phyloP scores from a whole-genome alignment of 169 alveolate species.

The Eimeria necatrix region DNA sequence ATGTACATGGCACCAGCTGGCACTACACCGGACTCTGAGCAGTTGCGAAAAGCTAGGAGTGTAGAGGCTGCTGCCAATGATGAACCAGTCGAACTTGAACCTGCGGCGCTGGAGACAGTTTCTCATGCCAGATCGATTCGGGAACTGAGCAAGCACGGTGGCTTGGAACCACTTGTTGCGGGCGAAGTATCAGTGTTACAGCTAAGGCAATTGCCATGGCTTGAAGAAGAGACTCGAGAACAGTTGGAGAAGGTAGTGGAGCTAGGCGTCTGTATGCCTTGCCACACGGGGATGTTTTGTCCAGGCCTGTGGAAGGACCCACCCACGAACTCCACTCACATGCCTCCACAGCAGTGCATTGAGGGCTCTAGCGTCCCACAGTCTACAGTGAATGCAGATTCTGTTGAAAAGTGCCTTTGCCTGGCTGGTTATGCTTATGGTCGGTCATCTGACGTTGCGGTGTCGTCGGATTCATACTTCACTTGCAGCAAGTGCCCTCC shows the following conservation, averaged over 20 bases:
- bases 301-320: conserved; percentile 83
- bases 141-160: conserved; percentile 60
- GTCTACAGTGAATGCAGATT: conserved; percentile 79
- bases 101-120: conserved; percentile 68
- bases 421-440: conserved; percentile 78
- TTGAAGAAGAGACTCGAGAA: conserved; percentile 66
- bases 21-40: conserved; percentile 10
- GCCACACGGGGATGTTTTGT: conserved; percentile 79
- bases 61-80: background rate
- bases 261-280: conserved; percentile 75
- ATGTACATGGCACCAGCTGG: conserved; percentile 76
- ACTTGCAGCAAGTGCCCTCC: conserved; percentile 78
- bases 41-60: background rate
- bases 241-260: conserved; percentile 78
- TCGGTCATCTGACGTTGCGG: conserved; percentile 39
- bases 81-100: conserved; percentile 4
- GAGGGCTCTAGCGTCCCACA: conserved; percentile 80
- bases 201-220: conserved; percentile 38
- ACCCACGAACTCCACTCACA: conserved; percentile 75
- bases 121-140: conserved; percentile 57
- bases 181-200: conserved; percentile 45
- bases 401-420: conserved; percentile 82
- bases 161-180: background rate
- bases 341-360: conserved; percentile 83
- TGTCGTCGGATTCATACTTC: conserved; percentile 25